A percentile compares a stretch with the other conserved stretches of the same genome.
Evolutionary conservation across 768 basidiomycete species (phyloP).

Genomic region (Leccinum pellstonianum): DNA sequence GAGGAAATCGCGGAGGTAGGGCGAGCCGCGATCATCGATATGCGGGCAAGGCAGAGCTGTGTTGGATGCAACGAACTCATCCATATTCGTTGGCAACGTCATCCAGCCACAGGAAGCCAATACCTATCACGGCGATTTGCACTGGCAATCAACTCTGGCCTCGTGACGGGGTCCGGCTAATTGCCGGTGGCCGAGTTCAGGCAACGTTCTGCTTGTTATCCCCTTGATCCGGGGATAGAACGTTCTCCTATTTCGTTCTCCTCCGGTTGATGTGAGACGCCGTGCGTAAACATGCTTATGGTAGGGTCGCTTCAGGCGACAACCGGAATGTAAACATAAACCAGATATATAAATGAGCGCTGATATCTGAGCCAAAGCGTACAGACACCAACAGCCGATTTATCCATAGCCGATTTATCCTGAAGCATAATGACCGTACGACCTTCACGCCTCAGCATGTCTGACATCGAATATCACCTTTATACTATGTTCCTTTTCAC

Average conservation of each 20-base stretch:
- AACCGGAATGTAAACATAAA: constrained; percentile 2
- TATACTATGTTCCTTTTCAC: constrained; percentile 42
- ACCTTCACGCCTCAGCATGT: background rate
- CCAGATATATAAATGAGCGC: constrained; percentile 7
- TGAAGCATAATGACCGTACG: constrained; percentile 21
- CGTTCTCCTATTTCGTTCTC: background rate
- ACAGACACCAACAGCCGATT: background rate
- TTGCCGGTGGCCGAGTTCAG: background rate
- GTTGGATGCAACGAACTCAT: background rate
- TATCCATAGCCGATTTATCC: background rate
- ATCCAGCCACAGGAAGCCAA: background rate
- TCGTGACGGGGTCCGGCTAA: background rate
- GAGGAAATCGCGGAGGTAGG: background rate
- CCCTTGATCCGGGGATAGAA: background rate
- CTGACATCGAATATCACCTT: constrained; percentile 22
- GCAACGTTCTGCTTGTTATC: background rate
- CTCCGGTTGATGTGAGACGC: background rate
- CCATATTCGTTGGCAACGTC: background rate
- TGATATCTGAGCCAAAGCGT: background rate
- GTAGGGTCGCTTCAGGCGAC: constrained; percentile 1
- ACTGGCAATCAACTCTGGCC: background rate
- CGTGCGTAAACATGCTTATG: background rate
- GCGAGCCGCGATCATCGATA: background rate
- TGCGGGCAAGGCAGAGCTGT: background rate
- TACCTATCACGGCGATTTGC: background rate